Conservation (phyloP, 164 flowering plant genomes). For the Cinnamomum micranthum region DNA sequence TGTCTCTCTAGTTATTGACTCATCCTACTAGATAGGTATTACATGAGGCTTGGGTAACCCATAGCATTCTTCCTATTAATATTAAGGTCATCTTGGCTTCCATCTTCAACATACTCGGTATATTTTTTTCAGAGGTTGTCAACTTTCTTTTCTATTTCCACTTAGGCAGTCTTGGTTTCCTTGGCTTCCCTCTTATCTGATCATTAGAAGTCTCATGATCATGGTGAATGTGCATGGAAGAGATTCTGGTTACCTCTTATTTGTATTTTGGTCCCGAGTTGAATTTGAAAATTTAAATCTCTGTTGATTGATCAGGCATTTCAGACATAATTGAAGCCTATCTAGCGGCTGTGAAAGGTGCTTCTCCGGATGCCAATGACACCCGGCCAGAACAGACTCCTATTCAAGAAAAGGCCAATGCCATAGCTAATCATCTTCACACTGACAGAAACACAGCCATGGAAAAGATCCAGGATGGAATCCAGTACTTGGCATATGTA, state of each 20-base stretch:
- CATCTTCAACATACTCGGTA: too few species aligned
- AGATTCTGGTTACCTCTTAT: neutral
- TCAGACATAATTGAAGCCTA: slow-evolving; percentile 84
- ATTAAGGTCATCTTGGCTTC: too few species aligned
- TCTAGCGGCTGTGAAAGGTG: slow-evolving; percentile 55
- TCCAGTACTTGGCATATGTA: slow-evolving; percentile 65
- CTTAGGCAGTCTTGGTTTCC: too few species aligned
- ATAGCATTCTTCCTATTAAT: too few species aligned
- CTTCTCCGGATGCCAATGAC: slow-evolving; percentile 43
- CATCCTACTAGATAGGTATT: too few species aligned
- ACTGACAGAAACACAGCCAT: slow-evolving; percentile 53
- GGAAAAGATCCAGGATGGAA: slow-evolving; percentile 77
- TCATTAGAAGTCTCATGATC: too few species aligned
- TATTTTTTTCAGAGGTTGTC: too few species aligned
- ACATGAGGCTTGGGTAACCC: too few species aligned
- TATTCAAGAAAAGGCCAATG: slow-evolving; percentile 60
- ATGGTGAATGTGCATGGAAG: neutral
- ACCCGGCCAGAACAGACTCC: slow-evolving; percentile 35
- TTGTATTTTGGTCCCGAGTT: neutral
- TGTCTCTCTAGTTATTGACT: too few species aligned
- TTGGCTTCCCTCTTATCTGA: too few species aligned
- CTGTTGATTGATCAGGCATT: slow-evolving; percentile 21
- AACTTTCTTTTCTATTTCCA: too few species aligned
- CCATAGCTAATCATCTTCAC: slow-evolving; percentile 56
- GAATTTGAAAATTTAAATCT: neutral